A percentile compares a stretch with the other conserved stretches of the same genome.
Conservation (phyloP, 441 rosid genomes). For the Jatropha multifida region DNA sequence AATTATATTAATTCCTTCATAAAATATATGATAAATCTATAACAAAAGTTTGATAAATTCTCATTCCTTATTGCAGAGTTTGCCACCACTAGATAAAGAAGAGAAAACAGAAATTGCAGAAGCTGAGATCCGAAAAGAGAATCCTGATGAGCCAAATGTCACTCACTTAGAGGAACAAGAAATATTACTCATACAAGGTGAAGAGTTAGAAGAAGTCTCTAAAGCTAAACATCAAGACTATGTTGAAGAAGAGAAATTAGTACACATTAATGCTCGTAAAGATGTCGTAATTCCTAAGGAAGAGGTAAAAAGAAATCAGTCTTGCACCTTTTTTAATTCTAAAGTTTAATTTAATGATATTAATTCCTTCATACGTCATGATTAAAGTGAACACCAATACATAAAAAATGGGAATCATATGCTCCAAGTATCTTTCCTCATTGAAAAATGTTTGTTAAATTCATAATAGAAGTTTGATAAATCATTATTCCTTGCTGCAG, state of each 20-base stretch:
- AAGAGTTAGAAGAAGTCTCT: conserved; percentile 16
- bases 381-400: not conserved
- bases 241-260: conserved; percentile 12
- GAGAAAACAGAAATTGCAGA: no score
- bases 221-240: conserved; percentile 27
- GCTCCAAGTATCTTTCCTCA: not conserved
- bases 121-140: no score
- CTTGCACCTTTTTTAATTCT: conserved; percentile 22
- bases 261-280: not conserved
- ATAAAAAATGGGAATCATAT: not conserved
- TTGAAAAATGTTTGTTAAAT: no score
- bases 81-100: no score
- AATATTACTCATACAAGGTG: not conserved
- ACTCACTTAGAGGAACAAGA: not conserved
- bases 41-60: no score
- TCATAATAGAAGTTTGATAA: not conserved
- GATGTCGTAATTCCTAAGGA: conserved; percentile 10
- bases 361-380: not conserved
- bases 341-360: conserved; percentile 5
- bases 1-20: no score
- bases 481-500: conserved; percentile 7
- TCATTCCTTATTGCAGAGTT: no score
- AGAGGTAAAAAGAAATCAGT: conserved; percentile 27
- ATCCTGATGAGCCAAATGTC: no score
- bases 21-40: no score